These are phyloP conservation scores for Stromatinia cepivora DNA, from an alignment of 2,329 filamentous ascomycete genomes.

Conservation along the genomic window DNA sequence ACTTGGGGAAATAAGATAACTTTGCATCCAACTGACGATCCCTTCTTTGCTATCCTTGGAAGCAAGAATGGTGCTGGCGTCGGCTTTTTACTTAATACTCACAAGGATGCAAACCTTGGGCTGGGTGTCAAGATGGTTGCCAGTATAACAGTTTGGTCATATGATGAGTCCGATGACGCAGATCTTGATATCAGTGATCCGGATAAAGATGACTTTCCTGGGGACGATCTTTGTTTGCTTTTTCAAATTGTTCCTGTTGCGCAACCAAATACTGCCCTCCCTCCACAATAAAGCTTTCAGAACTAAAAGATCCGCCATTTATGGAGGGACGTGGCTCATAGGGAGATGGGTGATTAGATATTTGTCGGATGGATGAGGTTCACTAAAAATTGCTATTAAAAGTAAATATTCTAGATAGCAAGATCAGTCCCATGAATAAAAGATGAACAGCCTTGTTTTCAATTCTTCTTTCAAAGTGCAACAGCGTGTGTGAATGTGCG, in stretches of 20 bases:
- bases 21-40: neutral
- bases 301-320: neutral
- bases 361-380: neutral
- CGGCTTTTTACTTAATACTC: neutral
- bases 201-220: neutral
- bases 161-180: neutral
- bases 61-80: slow-evolving; percentile 4
- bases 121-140: neutral
- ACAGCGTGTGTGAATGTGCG: neutral
- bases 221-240: neutral
- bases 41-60: slow-evolving; percentile 10
- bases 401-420: neutral
- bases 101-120: neutral
- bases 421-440: neutral
- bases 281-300: neutral
- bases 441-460: neutral
- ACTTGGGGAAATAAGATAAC: neutral
- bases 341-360: neutral
- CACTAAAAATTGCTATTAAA: neutral
- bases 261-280: neutral
- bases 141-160: neutral
- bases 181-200: neutral
- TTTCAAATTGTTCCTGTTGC: neutral
- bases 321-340: neutral
- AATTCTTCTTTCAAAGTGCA: neutral